phyloP scores from a whole-genome alignment of 139 green algal genomes.

The Asterochloris sp. region DNA sequence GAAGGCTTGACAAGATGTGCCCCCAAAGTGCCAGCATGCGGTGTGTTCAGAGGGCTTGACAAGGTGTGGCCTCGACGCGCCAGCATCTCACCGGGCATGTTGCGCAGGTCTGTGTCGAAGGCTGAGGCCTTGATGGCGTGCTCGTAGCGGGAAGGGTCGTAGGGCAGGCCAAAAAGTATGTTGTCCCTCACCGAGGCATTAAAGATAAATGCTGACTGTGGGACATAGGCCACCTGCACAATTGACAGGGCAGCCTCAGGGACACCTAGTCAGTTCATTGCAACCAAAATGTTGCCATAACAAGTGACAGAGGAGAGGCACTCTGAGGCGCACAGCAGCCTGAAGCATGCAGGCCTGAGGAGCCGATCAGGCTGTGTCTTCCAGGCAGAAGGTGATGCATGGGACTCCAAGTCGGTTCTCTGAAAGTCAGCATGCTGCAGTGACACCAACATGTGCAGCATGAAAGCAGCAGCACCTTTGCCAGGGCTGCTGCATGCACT shows the following conservation, averaged over 20 bases:
- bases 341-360: too few species aligned
- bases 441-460: too few species aligned
- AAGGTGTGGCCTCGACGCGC: too few species aligned
- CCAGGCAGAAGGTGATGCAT: too few species aligned
- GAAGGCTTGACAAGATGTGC: too few species aligned
- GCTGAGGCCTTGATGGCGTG: slow-evolving; percentile 51
- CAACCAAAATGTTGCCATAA: background rate
- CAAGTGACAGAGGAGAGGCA: background rate
- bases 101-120: slow-evolving; percentile 50
- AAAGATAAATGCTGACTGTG: slow-evolving; percentile 77
- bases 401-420: too few species aligned
- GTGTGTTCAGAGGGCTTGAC: too few species aligned
- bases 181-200: slow-evolving; percentile 74
- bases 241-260: background rate
- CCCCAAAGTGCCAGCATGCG: too few species aligned
- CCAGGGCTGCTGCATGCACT: background rate
- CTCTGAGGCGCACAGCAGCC: background rate
- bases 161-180: slow-evolving; percentile 71
- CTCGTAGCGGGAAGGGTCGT: slow-evolving; percentile 47
- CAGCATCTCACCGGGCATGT: slow-evolving; percentile 28
- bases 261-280: too few species aligned
- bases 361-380: too few species aligned
- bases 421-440: too few species aligned
- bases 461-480: background rate
- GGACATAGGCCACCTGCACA: slow-evolving; percentile 59